These are phyloP conservation scores for Excoecaria cochinchinensis DNA, from an alignment of 345 rosid species.

Conservation along the genomic window DNA sequence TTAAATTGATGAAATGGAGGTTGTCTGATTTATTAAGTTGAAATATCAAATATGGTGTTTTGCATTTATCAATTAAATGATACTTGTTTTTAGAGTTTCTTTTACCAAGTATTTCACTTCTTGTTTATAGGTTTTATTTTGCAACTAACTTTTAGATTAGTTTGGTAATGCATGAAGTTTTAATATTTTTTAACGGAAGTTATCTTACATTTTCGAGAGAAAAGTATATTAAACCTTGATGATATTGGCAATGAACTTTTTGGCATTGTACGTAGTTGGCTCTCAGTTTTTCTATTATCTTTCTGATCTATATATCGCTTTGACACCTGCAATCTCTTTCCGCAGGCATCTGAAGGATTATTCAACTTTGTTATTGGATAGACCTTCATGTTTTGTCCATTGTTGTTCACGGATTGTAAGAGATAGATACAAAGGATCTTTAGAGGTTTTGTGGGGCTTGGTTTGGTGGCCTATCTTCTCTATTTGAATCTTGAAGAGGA, in stretches of 20 bases:
- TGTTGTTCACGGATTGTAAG: slow-evolving; percentile 76
- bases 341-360: slow-evolving; percentile 83
- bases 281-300: background rate
- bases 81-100: background rate
- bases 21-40: no score
- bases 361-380: slow-evolving; percentile 95
- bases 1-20: no score
- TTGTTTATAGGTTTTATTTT: background rate
- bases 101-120: background rate
- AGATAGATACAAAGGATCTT: slow-evolving; percentile 69
- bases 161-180: background rate
- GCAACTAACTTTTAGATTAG: background rate
- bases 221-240: slow-evolving; percentile 13
- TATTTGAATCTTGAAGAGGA: slow-evolving; percentile 55
- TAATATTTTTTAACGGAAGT: background rate
- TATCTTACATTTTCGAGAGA: background rate
- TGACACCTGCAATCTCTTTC: slow-evolving; percentile 3
- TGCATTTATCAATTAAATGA: no score
- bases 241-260: slow-evolving; percentile 15
- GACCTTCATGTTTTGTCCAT: slow-evolving; percentile 97
- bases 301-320: background rate
- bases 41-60: no score
- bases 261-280: no score
- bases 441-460: slow-evolving; percentile 81
- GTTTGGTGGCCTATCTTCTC: slow-evolving; percentile 65